Percentiles rank a stretch among this genome's conserved stretches.
These are phyloP conservation scores for Lachnellula cervina DNA, from an alignment of 2,329 filamentous ascomycete genomes.

Conservation along the genomic window DNA sequence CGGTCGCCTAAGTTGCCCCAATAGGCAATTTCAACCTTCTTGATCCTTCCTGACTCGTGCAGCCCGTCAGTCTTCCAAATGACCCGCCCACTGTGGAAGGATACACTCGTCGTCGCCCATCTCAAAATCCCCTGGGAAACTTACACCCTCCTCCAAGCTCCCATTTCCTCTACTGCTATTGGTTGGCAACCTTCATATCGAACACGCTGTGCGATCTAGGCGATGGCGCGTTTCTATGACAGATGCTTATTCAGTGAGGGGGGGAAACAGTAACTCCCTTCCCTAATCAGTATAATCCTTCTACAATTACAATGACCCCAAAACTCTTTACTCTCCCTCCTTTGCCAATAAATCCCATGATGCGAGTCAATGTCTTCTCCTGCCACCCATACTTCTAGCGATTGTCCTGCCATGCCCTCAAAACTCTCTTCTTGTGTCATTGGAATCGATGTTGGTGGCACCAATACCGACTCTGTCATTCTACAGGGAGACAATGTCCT, in stretches of 20 bases:
- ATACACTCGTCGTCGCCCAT: too few species aligned
- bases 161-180: too few species aligned
- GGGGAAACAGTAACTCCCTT: background rate
- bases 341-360: background rate
- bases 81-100: too few species aligned
- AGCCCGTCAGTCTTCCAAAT: too few species aligned
- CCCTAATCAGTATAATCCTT: background rate
- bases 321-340: background rate
- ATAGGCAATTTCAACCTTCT: background rate
- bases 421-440: constrained; percentile 24
- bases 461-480: constrained; percentile 44
- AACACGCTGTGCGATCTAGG: constrained; percentile 9
- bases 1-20: background rate
- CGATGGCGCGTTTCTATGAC: constrained; percentile 10
- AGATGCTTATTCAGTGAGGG: background rate
- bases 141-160: too few species aligned
- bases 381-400: constrained; percentile 2
- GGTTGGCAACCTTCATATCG: background rate
- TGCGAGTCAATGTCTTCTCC: constrained; percentile 5
- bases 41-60: background rate
- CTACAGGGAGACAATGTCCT: constrained; percentile 25
- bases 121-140: too few species aligned
- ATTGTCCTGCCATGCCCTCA: constrained; percentile 15
- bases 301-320: background rate
- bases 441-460: constrained; percentile 53